These are phyloP conservation scores for Penicillium parvum DNA, from an alignment of 495 filamentous ascomycete genomes.

Conservation along the genomic window DNA sequence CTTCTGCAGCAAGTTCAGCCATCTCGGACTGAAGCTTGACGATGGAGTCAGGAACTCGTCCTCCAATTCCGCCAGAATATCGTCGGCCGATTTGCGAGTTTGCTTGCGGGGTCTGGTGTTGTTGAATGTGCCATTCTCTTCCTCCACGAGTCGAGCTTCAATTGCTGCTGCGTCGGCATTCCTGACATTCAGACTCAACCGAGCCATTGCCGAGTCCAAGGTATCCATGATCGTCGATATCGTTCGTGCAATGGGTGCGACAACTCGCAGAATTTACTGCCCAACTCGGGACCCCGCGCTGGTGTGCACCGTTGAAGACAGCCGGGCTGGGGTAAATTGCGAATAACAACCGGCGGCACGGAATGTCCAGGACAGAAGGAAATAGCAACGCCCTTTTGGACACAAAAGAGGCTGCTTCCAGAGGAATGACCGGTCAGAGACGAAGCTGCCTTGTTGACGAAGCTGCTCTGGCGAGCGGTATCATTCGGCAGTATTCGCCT, in stretches of 20 bases:
- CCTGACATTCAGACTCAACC: slow-evolving; percentile 26
- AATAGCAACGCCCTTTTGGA: too few species aligned
- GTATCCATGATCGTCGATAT: slow-evolving; percentile 18
- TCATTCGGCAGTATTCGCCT: too few species aligned
- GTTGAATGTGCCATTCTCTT: slow-evolving; percentile 30
- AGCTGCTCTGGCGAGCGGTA: too few species aligned
- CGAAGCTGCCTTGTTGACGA: too few species aligned
- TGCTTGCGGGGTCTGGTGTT: slow-evolving; percentile 52
- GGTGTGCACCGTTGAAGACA: too few species aligned
- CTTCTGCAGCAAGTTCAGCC: slow-evolving; percentile 86
- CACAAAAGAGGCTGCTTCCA: too few species aligned
- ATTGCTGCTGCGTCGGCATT: slow-evolving; percentile 23
- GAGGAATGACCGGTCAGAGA: too few species aligned
- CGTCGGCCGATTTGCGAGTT: slow-evolving; percentile 41
- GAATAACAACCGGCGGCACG: too few species aligned
- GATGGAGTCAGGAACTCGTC: slow-evolving; percentile 74
- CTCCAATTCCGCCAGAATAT: slow-evolving; percentile 67
- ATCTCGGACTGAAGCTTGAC: slow-evolving; percentile 67
- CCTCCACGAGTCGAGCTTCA: slow-evolving; percentile 32
- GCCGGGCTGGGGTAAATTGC: too few species aligned
- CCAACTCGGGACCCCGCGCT: too few species aligned
- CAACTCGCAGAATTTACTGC: not conserved
- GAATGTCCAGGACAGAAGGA: too few species aligned
- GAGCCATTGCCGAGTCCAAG: slow-evolving; percentile 26
- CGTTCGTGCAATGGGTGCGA: not conserved